phyloP scores from a whole-genome alignment of 352 stramenopile genomes.

The Blastocystis sp. region DNA sequence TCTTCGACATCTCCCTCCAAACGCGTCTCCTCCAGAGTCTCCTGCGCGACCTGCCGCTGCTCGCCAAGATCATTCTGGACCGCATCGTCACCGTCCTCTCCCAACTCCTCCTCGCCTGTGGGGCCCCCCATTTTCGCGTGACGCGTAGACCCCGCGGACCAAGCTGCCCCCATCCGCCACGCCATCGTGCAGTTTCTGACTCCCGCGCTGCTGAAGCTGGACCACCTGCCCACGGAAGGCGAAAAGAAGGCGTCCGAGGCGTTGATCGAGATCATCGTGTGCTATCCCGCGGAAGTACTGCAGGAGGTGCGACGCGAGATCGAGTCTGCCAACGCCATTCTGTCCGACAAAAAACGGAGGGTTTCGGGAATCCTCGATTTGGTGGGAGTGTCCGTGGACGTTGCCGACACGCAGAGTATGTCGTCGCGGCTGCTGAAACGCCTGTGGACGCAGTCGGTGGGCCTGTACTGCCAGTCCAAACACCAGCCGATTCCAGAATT shows the following conservation, averaged over 20 bases:
- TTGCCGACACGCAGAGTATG: background rate
- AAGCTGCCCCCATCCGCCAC: background rate
- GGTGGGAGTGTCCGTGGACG: conserved; percentile 24
- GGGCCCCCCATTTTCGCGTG: background rate
- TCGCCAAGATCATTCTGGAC: conserved; percentile 33
- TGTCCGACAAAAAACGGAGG: conserved; percentile 26
- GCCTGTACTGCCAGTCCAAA: background rate
- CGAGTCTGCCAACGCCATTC: background rate
- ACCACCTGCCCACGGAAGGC: background rate
- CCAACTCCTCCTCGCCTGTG: conserved; percentile 35
- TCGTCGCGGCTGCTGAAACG: conserved; percentile 11
- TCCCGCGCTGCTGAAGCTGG: background rate
- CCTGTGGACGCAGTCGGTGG: conserved; percentile 34
- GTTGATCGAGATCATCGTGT: background rate
- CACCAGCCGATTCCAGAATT: conserved; percentile 15
- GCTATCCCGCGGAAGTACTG: conserved; percentile 5
- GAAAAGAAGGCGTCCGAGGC: conserved; percentile 9
- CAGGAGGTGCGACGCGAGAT: conserved; percentile 9
- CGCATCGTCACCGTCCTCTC: conserved; percentile 39
- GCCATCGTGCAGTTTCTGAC: background rate
- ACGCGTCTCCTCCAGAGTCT: background rate
- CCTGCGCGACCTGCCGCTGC: background rate
- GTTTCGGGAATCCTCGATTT: background rate
- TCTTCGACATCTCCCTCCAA: conserved; percentile 18
- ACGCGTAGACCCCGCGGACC: conserved; percentile 35